Percentiles rank a stretch among this genome's conserved stretches.
Evolutionary conservation across 805 yeast species (phyloP).

Genomic region (Ascoidea tarda): DNA sequence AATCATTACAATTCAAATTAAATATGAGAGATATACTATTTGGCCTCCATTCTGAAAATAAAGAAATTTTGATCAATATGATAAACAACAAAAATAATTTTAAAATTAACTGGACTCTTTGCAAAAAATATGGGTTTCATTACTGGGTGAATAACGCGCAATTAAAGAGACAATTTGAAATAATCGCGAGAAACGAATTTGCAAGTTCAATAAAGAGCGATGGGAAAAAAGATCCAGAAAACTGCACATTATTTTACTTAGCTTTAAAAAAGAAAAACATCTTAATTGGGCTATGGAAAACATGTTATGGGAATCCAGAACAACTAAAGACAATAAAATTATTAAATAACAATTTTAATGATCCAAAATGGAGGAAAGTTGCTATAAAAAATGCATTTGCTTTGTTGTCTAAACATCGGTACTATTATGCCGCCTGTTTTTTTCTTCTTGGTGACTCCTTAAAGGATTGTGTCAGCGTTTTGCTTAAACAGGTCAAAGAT

Average conservation of each 20-base stretch:
- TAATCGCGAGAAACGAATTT: conserved; percentile 61
- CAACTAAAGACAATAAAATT: conserved; percentile 72
- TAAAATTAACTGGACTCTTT: conserved; percentile 42
- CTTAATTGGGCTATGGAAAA: conserved; percentile 72
- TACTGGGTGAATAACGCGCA: conserved; percentile 50
- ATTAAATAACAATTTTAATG: conserved; percentile 59
- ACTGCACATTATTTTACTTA: conserved; percentile 60
- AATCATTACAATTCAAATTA: conserved; percentile 33
- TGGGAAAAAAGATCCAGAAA: conserved; percentile 52
- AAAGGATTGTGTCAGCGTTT: conserved; percentile 64
- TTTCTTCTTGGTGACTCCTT: conserved; percentile 67
- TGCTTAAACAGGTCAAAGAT: conserved; percentile 55
- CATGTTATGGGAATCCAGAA: conserved; percentile 62
- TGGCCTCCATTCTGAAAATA: conserved; percentile 77
- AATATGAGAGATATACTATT: conserved; percentile 74
- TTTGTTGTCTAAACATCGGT: conserved; percentile 76
- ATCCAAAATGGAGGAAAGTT: conserved; percentile 59
- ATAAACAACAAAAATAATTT: conserved; percentile 28
- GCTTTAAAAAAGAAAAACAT: conserved; percentile 70
- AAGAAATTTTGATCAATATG: conserved; percentile 44
- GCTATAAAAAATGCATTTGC: conserved; percentile 91
- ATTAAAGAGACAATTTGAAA: conserved; percentile 42
- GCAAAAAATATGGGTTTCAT: conserved; percentile 46
- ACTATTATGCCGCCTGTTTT: conserved; percentile 77
- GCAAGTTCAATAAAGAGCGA: conserved; percentile 23